Evolutionary conservation across 108 stramenopile species (phyloP).

Genomic region (Nitzschia sp.): DNA sequence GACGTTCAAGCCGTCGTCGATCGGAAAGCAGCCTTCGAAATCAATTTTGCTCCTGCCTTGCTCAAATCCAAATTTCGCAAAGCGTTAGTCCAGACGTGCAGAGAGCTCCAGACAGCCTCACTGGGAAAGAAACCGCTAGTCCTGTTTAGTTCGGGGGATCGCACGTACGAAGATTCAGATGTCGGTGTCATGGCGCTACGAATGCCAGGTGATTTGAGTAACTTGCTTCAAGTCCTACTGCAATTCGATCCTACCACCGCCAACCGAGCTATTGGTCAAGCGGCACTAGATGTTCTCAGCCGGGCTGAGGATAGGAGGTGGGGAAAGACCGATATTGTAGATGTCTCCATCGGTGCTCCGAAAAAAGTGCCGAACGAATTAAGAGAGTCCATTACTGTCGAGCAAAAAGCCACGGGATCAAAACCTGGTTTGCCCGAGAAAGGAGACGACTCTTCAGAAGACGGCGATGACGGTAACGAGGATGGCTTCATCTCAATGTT

Average conservation of each 20-base stretch:
- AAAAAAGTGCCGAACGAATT: background rate
- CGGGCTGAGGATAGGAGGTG: conserved; percentile 20
- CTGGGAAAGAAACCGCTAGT: conserved; percentile 44
- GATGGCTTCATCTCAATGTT: conserved; percentile 49
- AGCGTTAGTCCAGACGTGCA: conserved; percentile 52
- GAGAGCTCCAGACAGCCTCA: conserved; percentile 50
- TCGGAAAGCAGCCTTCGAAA: conserved; percentile 61
- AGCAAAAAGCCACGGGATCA: background rate
- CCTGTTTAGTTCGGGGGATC: conserved; percentile 62
- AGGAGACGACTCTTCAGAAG: background rate
- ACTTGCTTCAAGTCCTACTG: conserved; percentile 38
- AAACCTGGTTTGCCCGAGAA: background rate
- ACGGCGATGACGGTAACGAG: conserved; percentile 39
- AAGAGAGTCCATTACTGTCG: background rate
- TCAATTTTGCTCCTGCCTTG: conserved; percentile 66
- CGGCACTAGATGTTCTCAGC: conserved; percentile 13
- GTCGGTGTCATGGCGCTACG: conserved; percentile 61
- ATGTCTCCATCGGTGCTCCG: background rate
- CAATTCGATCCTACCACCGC: conserved; percentile 25
- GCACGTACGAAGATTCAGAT: conserved; percentile 53
- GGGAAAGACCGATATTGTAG: conserved; percentile 18
- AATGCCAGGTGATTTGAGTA: conserved; percentile 52
- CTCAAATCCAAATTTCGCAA: conserved; percentile 54
- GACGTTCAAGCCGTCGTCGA: conserved; percentile 48
- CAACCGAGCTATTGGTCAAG: conserved; percentile 7